Evolutionary conservation across 2,329 filamentous ascomycete genomes (phyloP).

Genomic region (Neofusicoccum parvum): DNA sequence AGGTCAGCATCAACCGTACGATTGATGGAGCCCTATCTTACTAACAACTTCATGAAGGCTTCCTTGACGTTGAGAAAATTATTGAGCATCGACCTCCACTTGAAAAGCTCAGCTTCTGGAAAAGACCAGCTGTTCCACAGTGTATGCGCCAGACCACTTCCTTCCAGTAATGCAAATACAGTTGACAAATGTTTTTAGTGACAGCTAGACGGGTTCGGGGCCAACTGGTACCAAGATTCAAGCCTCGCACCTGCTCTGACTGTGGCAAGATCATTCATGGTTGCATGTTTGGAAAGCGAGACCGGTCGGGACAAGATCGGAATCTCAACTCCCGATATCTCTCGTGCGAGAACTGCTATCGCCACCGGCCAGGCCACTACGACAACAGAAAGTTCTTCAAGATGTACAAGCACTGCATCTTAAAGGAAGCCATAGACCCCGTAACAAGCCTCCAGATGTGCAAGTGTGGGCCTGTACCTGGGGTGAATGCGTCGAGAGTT

Average conservation of each 20-base stretch:
- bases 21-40: too few species aligned
- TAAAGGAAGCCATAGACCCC: constrained; percentile 30
- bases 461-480: neutral
- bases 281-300: neutral
- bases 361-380: constrained; percentile 27
- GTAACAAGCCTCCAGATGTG: constrained; percentile 31
- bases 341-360: constrained; percentile 41
- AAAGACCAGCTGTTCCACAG: constrained; percentile 29
- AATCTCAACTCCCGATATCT: constrained; percentile 23
- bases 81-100: constrained; percentile 35
- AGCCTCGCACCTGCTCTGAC: neutral
- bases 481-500: neutral
- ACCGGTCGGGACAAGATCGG: too few species aligned
- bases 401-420: constrained; percentile 39
- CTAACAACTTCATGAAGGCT: constrained; percentile 1
- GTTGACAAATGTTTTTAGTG: neutral
- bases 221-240: neutral
- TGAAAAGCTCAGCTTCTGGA: constrained; percentile 28
- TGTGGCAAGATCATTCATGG: neutral
- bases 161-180: neutral
- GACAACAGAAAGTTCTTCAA: constrained; percentile 34
- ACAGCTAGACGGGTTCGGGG: neutral
- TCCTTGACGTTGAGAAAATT: constrained; percentile 16
- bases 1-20: too few species aligned
- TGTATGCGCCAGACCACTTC: neutral